Evolutionary conservation across 352 stramenopile genomes (phyloP), one percentile per base, ranked within the genome.

Genomic region (Thalassiosira livingstoniorum): DNA sequence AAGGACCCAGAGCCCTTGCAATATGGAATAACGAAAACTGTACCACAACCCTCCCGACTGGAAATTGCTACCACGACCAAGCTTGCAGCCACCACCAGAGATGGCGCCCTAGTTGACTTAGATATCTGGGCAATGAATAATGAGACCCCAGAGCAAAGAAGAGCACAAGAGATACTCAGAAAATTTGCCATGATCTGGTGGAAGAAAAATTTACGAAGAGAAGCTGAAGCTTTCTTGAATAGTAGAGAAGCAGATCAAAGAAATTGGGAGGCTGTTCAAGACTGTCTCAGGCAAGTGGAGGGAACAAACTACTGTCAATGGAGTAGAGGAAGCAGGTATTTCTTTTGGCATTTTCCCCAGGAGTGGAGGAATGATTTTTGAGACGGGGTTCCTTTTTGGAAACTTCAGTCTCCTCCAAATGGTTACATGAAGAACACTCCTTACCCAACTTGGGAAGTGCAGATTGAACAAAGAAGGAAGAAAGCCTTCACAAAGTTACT

Each of bases 281-380:
- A 82, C 23, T 74, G 66, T 18, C 23, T 84, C 1, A 1, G 27
- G 13, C 67, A 57, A 2, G 45, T 37, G 3, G 0, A 15, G 2
- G 55, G 23, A 0, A 15, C 66, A 0, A 32, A 62, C 18, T 87
- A 68, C 45, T 87, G 79, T 73, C 60, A 87, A 23, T 87, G 79
- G 79, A 11, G 75, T 15, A 23, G 34, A 61, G 79, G 79, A 10
- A 77, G 58, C 54, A 2, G 15, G 3, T 35, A 45, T 18, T 76
- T 83, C 43, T 78, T 80, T 55, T 88, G 82, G 82, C 42, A 63
- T 10, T 81, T 78, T 64, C 78, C 78, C 47, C 3, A 64, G 15
- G 34, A 42, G n/a, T 67, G 25, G 27, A 32, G 34, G 15, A 15
- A 43, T 10, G 31, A 58, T 37, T 39, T 64, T 15, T 29, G 57